Evolutionary conservation across 1,284 basidiomycete genomes (phyloP).

Genomic region (Leccinum fallax): DNA sequence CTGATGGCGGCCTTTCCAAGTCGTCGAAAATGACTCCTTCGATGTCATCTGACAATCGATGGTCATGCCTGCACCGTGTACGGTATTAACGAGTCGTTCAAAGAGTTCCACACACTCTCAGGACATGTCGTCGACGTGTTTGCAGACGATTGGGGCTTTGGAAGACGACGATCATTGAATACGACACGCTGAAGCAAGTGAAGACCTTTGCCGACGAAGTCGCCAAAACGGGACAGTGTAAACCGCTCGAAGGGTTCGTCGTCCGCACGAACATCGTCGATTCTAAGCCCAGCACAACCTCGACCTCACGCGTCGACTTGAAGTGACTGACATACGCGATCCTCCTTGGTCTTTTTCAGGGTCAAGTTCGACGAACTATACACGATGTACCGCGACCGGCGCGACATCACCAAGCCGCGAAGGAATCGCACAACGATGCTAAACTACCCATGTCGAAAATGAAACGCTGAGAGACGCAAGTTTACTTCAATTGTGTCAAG

Average conservation of each 20-base stretch:
- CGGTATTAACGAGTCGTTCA: too few species aligned
- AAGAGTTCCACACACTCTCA: too few species aligned
- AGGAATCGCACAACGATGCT: conserved; percentile 31
- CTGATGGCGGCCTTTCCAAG: background rate
- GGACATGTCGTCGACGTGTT: too few species aligned
- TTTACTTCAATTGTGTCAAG: conserved; percentile 67
- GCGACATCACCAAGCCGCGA: conserved; percentile 74
- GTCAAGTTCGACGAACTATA: conserved; percentile 92
- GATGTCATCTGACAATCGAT: conserved; percentile 20
- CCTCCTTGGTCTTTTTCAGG: conserved; percentile 95
- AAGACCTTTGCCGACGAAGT: conserved; percentile 73
- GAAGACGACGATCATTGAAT: conserved; percentile 4
- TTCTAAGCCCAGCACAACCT: conserved; percentile 32
- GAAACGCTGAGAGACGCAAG: conserved; percentile 63
- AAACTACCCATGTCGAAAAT: conserved; percentile 64
- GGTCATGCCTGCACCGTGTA: background rate
- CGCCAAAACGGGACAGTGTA: conserved; percentile 74
- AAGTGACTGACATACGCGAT: conserved; percentile 67
- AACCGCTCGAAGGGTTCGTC: conserved; percentile 56
- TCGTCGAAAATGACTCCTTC: conserved; percentile 34
- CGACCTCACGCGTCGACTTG: background rate
- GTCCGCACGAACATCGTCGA: conserved; percentile 65
- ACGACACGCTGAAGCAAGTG: conserved; percentile 72
- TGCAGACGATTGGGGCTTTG: too few species aligned
- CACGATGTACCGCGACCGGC: conserved; percentile 61